Evolutionary conservation across 495 filamentous ascomycete genomes (phyloP), one percentile per base, ranked within the genome.

Genomic region (Acidomyces sp.): DNA sequence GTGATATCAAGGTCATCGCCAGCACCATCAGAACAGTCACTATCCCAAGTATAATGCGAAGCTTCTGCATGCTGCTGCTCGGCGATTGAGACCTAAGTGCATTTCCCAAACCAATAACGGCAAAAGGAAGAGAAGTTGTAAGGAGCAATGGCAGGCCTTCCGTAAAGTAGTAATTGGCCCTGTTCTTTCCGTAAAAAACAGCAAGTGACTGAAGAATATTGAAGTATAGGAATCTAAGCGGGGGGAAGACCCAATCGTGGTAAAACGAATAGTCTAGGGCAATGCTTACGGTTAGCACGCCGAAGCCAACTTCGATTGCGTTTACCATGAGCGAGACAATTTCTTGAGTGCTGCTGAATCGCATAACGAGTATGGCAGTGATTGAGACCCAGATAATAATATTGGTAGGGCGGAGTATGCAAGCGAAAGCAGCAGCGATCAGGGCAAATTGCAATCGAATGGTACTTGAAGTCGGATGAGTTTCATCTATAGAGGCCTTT

Each of bases 391-490:
- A 99, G 44, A 96, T 78, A 29, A 96, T 60, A 26, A 81, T 45
- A 54, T 96, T 96, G 4, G 88, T 99, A 18, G 88, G 92, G 4
- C 90, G 77, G 18, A 99, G 66, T 23, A 95, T 70, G 60, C 82
- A 87, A 0, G 90, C 92, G 35, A 83, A 53, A 1, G 82, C 85
- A 3, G 48, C 48, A 30, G 29, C 18, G 3, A 15, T 23, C 38
- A 52, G 16, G 1, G 48, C 38, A 1, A 34, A n/a, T n/a, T n/a
- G n/a, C n/a, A n/a, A n/a, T n/a, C n/a, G n/a, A n/a, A n/a, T n/a
- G n/a, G n/a, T n/a, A n/a, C n/a, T n/a, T n/a, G n/a, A n/a, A n/a
- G n/a, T n/a, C n/a, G n/a, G n/a, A n/a, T n/a, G n/a, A n/a, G n/a
- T n/a, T n/a, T n/a, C n/a, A n/a, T n/a, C n/a, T n/a, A n/a, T n/a